A percentile compares a stretch with the other conserved stretches of the same genome.
phyloP scores from a whole-genome alignment of 2,329 filamentous ascomycete genomes.

The Moelleriella libera region DNA sequence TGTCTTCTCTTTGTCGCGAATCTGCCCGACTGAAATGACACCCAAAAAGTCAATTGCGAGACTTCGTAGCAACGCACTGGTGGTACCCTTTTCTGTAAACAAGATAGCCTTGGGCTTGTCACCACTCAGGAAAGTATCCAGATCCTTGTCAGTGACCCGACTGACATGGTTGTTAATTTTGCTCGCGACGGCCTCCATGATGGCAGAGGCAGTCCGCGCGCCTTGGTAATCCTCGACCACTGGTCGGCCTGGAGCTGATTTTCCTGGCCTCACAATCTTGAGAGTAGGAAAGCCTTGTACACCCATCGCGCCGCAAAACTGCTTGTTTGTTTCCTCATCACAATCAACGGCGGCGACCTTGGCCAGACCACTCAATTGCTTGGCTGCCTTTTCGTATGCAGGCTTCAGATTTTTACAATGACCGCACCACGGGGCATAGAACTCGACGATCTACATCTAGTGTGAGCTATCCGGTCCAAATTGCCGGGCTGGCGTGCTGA shows the following conservation, averaged over 20 bases:
- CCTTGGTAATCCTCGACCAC: conserved; percentile 86
- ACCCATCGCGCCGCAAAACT: conserved; percentile 70
- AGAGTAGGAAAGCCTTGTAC: conserved; percentile 91
- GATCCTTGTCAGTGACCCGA: conserved; percentile 62
- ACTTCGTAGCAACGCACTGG: conserved; percentile 67
- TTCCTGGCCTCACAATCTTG: conserved; percentile 79
- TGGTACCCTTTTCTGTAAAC: conserved; percentile 87
- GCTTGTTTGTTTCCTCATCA: conserved; percentile 86
- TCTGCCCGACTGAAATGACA: conserved; percentile 64
- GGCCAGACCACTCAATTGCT: conserved; percentile 76
- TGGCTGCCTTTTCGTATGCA: conserved; percentile 86
- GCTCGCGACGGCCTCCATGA: conserved; percentile 71
- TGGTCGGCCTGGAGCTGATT: conserved; percentile 61
- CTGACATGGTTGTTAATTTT: conserved; percentile 90
- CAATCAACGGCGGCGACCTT: conserved; percentile 93
- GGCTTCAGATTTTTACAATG: conserved; percentile 95
- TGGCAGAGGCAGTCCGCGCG: conserved; percentile 66
- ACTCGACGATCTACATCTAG: conserved; percentile 48
- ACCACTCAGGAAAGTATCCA: conserved; percentile 62
- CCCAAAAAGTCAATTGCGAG: conserved; percentile 85
- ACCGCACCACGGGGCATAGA: conserved; percentile 96
- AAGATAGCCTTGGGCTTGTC: conserved; percentile 72
- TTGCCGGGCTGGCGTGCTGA: not conserved
- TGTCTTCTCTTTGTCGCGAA: conserved; percentile 65
- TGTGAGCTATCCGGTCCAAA: not conserved